Conservation (phyloP, 441 rosid genomes). For the Erodium texanum region DNA sequence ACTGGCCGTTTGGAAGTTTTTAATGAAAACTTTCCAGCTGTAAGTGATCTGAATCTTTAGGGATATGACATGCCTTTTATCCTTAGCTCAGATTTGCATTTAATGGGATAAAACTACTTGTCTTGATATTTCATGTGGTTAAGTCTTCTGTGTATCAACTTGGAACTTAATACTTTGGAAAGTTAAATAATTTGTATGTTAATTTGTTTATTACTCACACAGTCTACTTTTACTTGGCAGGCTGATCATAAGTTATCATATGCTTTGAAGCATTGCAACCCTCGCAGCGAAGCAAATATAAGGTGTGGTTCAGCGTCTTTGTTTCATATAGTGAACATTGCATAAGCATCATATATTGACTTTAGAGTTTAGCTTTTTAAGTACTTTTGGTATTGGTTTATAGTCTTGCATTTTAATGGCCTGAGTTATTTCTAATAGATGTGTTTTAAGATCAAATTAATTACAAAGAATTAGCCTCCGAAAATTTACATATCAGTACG, state of each 20-base stretch:
- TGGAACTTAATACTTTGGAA: background rate
- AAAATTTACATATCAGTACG: background rate
- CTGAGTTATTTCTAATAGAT: background rate
- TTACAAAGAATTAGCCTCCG: background rate
- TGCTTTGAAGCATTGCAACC: conserved; percentile 71
- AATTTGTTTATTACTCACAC: background rate
- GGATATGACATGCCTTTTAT: background rate
- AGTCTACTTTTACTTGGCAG: conserved; percentile 32
- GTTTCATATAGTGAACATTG: conserved; percentile 17
- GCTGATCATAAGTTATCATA: conserved; percentile 90
- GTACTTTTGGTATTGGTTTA: background rate
- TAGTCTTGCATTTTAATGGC: background rate
- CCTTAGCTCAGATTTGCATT: background rate
- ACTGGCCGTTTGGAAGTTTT: conserved; percentile 95
- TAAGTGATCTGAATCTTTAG: conserved; percentile 28
- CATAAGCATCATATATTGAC: conserved; percentile 11
- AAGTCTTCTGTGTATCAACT: background rate
- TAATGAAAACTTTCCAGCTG: conserved; percentile 90
- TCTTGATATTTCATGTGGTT: background rate
- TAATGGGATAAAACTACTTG: background rate
- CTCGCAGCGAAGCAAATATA: conserved; percentile 55
- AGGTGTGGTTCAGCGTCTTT: conserved; percentile 42
- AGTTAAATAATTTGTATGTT: background rate
- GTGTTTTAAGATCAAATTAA: background rate
- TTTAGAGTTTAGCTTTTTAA: background rate